Base-by-base conservation (phyloP, 371 early-diverging fungal genomes). In the Smittium mucronatum region DNA sequence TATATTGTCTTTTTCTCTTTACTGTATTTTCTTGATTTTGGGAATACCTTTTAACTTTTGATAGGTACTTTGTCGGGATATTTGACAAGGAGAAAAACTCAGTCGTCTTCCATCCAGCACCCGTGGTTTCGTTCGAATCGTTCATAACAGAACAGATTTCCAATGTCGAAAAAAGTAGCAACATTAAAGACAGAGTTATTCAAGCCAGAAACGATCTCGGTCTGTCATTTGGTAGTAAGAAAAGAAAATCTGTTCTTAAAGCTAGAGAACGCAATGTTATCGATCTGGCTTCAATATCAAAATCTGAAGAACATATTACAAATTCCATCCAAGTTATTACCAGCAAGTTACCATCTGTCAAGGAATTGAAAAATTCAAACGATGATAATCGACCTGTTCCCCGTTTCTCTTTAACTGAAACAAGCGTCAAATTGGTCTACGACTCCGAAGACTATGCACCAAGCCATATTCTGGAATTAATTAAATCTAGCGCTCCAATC, bases 201-300 rank as follows among this genome's bases (percentile, higher is more conserved):
- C 65, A 70, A 64, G 91, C 92, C 29, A 81, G 88, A 69, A 86
- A 87, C 69, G 81, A 84, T 35, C 81, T 94, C 70, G 94, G 94
- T 73, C 83, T 90, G 76, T 85, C 90, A n/a, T 94, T 94, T 72
- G 95, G 95, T 75, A 92, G 89, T 67, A 88, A 89, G 82, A 93
- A 92, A 82, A 82, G 84, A 63, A 86, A 88, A 73, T 83, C 90
- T 70, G 83, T 86, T 70, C 84, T 94, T 71, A 83, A 83, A 32
- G 89, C 89, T 17, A 80, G 82, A 68, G 94, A 91, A 74, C 86
- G 90, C 71, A 94, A 94, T 75, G 82, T 85, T 70, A 89, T 94
- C 69, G 84, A 88, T 65, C 84, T 86, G 58, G 75, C 77, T 34
- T 70, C 72, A 0, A 73, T 82, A 34, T 58, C 71, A 57, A 64